Evolutionary conservation across 257 asterid genomes (phyloP).

Genomic region (Verbena officinalis): DNA sequence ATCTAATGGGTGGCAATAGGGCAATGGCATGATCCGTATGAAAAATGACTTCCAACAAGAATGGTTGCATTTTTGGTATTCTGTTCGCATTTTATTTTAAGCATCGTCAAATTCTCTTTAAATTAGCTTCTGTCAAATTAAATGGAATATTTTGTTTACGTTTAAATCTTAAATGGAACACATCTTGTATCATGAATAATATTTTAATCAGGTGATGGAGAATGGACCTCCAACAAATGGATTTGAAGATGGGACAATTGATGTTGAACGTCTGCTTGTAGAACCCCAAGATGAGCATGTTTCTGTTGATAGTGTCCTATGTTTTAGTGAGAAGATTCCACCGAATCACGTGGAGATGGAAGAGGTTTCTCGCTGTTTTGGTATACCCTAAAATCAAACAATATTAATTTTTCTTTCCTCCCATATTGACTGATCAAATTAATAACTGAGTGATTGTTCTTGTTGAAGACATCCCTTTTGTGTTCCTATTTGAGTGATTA

Average conservation of each 20-base stretch:
- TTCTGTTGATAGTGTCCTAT: constrained; percentile 64
- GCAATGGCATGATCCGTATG: background rate
- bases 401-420: constrained; percentile 27
- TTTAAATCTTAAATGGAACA: constrained; percentile 28
- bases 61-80: background rate
- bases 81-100: background rate
- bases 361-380: constrained; percentile 54
- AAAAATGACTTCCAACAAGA: background rate
- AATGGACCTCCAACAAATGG: constrained; percentile 54
- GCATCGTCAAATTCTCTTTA: too few species aligned
- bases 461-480: constrained; percentile 2
- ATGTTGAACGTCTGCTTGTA: constrained; percentile 59
- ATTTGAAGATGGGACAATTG: constrained; percentile 64
- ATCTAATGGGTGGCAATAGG: background rate
- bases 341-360: constrained; percentile 53
- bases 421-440: background rate
- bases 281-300: constrained; percentile 65
- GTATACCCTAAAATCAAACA: constrained; percentile 43
- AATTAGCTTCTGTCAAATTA: constrained; percentile 10
- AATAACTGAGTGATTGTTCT: constrained; percentile 17
- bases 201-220: constrained; percentile 69
- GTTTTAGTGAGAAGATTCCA: constrained; percentile 57
- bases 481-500: constrained; percentile 9
- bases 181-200: constrained; percentile 19
- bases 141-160: constrained; percentile 10